These are phyloP conservation scores for Eucalyptus cloeziana DNA, from an alignment of 345 rosid genomes.

Conservation along the genomic window DNA sequence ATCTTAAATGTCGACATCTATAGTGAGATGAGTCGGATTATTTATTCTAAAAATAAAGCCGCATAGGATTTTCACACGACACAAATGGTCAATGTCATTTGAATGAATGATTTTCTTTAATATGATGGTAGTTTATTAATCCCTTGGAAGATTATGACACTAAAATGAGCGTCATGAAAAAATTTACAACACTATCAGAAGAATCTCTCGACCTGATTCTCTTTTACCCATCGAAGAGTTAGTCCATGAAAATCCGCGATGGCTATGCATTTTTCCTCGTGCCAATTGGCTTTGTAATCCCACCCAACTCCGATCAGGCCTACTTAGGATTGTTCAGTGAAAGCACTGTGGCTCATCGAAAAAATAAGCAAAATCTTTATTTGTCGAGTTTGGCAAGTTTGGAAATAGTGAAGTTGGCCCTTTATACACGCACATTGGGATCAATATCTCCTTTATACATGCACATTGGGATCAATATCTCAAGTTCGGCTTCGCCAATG, in stretches of 20 bases:
- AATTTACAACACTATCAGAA: neutral
- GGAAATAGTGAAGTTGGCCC: too few species aligned
- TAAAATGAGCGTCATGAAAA: fast-evolving
- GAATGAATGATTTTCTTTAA: neutral
- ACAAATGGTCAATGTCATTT: neutral
- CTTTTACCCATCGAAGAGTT: neutral
- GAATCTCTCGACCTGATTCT: neutral
- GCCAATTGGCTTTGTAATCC: neutral
- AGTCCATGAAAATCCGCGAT: neutral
- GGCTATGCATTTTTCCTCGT: neutral
- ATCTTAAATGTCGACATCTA: neutral
- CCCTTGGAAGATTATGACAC: neutral
- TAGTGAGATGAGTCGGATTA: neutral
- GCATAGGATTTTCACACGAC: neutral
- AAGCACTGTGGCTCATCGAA: neutral
- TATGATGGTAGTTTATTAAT: neutral
- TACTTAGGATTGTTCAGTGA: neutral
- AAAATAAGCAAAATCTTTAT: neutral
- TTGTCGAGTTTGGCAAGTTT: neutral
- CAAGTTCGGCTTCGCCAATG: too few species aligned
- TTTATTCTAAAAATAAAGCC: neutral
- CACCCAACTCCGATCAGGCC: neutral
- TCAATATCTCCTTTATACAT: too few species aligned
- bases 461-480: too few species aligned
- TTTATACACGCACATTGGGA: too few species aligned